A percentile compares a stretch with the other conserved stretches of the same genome.
Conservation (phyloP, 2,329 filamentous ascomycete genomes). For the Rhynchosporium agropyri region DNA sequence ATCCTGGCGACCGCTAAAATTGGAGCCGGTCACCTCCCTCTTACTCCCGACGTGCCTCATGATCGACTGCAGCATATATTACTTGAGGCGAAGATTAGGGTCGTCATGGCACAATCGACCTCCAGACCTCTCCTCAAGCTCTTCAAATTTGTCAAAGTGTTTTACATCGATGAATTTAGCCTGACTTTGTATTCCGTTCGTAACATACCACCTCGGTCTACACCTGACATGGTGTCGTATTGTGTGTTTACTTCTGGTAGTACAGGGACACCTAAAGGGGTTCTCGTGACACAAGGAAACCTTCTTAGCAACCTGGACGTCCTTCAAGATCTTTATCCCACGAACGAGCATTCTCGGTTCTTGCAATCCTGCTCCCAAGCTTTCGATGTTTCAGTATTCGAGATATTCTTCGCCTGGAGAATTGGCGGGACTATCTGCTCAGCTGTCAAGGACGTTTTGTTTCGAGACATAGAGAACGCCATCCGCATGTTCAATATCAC, state of each 20-base stretch:
- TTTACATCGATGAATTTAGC: slow-evolving; percentile 41
- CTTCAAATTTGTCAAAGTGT: slow-evolving; percentile 28
- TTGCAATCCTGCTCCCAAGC: slow-evolving; percentile 83
- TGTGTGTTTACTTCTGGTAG: slow-evolving; percentile 84
- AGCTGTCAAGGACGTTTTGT: slow-evolving; percentile 72
- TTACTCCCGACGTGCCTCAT: slow-evolving; percentile 70
- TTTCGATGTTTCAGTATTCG: slow-evolving; percentile 88
- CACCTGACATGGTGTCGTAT: slow-evolving; percentile 58
- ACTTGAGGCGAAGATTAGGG: slow-evolving; percentile 55
- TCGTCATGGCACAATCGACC: slow-evolving; percentile 48
- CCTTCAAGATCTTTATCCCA: slow-evolving; percentile 68
- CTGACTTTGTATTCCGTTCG: slow-evolving; percentile 24
- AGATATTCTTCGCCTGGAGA: slow-evolving; percentile 85
- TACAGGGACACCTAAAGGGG: slow-evolving; percentile 76
- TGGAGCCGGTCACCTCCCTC: slow-evolving; percentile 78
- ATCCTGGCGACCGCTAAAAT: slow-evolving; percentile 76
- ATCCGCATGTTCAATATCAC: slow-evolving; percentile 69
- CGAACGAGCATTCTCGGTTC: slow-evolving; percentile 52
- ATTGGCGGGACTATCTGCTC: slow-evolving; percentile 78
- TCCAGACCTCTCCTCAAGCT: slow-evolving; percentile 34
- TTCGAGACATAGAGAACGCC: slow-evolving; percentile 68
- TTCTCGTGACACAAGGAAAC: slow-evolving; percentile 75
- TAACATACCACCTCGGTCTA: slow-evolving; percentile 29
- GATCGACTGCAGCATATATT: slow-evolving; percentile 65
- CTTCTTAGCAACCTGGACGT: slow-evolving; percentile 74